phyloP scores from a whole-genome alignment of 441 rosid genomes.

The Pelargonium australe region DNA sequence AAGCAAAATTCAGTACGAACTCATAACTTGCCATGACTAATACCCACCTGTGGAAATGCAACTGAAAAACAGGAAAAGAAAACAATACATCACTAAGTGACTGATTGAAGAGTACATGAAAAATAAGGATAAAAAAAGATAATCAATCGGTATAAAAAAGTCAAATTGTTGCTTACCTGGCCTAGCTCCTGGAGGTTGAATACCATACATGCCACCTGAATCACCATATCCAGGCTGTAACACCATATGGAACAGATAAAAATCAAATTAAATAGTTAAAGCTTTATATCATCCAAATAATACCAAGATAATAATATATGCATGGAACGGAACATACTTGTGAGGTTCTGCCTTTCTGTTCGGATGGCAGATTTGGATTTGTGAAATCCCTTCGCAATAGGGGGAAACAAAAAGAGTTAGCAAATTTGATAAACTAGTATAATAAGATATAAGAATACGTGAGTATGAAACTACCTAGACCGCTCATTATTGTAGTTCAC shows the following conservation, averaged over 20 bases:
- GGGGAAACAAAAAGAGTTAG: conserved; percentile 9
- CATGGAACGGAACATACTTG: conserved; percentile 45
- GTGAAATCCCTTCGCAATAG: conserved; percentile 67
- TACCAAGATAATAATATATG: neutral
- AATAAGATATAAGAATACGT: conserved; percentile 3
- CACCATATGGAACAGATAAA: conserved; percentile 23
- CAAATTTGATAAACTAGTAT: conserved; percentile 3
- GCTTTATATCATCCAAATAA: neutral
- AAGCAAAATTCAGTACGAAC: conserved; percentile 20
- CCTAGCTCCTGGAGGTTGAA: conserved; percentile 33
- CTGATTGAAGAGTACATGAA: conserved; percentile 15
- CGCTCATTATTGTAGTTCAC: conserved; percentile 96
- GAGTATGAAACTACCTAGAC: conserved; percentile 54
- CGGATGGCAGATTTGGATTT: conserved; percentile 82
- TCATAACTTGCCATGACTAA: conserved; percentile 22
- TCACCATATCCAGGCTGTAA: conserved; percentile 79
- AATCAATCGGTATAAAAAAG: conserved; percentile 11
- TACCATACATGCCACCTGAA: conserved; percentile 56
- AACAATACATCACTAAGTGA: conserved; percentile 23
- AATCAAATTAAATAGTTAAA: conserved; percentile 19
- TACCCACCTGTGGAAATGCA: conserved; percentile 89
- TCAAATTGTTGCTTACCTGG: conserved; percentile 24
- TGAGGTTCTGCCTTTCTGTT: conserved; percentile 84
- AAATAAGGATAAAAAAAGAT: conserved; percentile 13
- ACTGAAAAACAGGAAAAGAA: conserved; percentile 43